Conservation (phyloP, 2,329 filamentous ascomycete genomes). For the Fusarium miscanthi region DNA sequence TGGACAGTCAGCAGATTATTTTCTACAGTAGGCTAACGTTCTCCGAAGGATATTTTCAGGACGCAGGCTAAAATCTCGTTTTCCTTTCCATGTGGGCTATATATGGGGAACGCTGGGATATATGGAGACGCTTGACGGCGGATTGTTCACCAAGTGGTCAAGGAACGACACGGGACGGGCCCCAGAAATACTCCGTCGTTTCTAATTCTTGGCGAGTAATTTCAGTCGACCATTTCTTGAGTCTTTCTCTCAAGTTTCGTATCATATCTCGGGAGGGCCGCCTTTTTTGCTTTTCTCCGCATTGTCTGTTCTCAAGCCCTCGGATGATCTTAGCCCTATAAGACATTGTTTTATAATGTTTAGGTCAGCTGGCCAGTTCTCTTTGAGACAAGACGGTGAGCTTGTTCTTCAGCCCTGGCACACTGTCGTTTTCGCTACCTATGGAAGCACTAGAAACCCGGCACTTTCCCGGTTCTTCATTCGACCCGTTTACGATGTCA, state of each 20-base stretch:
- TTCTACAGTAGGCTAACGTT: background rate
- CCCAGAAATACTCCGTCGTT: background rate
- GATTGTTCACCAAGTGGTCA: background rate
- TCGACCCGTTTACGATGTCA: background rate
- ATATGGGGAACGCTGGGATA: background rate
- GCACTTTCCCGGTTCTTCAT: background rate
- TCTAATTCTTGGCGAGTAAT: constrained; percentile 1
- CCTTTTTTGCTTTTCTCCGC: constrained; percentile 19
- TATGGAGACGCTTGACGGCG: background rate
- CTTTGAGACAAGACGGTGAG: background rate
- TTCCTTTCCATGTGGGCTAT: background rate
- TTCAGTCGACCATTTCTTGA: constrained; percentile 2
- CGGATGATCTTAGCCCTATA: background rate
- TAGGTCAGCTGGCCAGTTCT: background rate
- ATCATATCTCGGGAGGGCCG: background rate
- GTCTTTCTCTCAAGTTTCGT: background rate
- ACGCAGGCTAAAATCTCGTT: background rate
- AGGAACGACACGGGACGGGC: background rate
- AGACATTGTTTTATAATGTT: background rate
- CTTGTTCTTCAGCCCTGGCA: background rate
- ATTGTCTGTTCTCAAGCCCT: constrained; percentile 13
- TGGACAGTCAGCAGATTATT: background rate
- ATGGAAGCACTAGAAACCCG: background rate
- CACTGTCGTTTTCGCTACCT: background rate
- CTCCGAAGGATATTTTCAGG: constrained; percentile 5